Conservation (phyloP, 1,284 basidiomycete genomes). For the Lentinula novae-zelandiae region DNA sequence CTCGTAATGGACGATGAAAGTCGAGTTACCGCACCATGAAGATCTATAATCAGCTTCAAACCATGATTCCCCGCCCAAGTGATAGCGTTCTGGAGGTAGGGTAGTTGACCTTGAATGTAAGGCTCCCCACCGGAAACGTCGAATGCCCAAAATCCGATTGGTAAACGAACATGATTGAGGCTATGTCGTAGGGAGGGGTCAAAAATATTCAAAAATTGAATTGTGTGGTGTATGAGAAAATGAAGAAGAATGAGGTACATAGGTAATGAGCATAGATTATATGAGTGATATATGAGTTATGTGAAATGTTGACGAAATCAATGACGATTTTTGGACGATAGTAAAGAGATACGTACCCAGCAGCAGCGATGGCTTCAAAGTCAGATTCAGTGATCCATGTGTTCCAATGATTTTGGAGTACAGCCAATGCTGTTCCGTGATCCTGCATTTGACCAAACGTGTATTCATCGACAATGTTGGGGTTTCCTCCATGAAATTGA, state of each 20-base stretch:
- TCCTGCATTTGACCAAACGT: conserved; percentile 73
- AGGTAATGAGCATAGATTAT: conserved; percentile 22
- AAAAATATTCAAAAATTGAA: not conserved
- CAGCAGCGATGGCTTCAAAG: conserved; percentile 67
- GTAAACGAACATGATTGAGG: conserved; percentile 82
- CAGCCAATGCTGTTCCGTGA: conserved; percentile 39
- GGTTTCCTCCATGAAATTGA: conserved; percentile 32
- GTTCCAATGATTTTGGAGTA: conserved; percentile 71
- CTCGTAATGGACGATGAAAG: not conserved
- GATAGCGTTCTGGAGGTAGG: conserved; percentile 72
- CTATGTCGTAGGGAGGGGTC: not conserved
- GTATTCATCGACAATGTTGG: conserved; percentile 77
- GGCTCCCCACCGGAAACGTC: conserved; percentile 82
- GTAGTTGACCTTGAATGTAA: conserved; percentile 77
- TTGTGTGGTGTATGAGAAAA: not conserved
- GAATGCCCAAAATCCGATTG: conserved; percentile 92
- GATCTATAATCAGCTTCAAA: conserved; percentile 79
- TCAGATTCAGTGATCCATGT: conserved; percentile 81
- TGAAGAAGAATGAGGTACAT: not conserved
- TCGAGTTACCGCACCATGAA: conserved; percentile 52
- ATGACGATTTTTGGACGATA: conserved; percentile 3
- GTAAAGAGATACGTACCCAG: conserved; percentile 45
- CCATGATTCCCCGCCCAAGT: conserved; percentile 74
- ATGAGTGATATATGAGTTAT: not conserved
- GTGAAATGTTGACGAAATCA: conserved; percentile 10